phyloP scores from a whole-genome alignment of 495 filamentous ascomycete genomes.

The Recurvomyces mirabilis region DNA sequence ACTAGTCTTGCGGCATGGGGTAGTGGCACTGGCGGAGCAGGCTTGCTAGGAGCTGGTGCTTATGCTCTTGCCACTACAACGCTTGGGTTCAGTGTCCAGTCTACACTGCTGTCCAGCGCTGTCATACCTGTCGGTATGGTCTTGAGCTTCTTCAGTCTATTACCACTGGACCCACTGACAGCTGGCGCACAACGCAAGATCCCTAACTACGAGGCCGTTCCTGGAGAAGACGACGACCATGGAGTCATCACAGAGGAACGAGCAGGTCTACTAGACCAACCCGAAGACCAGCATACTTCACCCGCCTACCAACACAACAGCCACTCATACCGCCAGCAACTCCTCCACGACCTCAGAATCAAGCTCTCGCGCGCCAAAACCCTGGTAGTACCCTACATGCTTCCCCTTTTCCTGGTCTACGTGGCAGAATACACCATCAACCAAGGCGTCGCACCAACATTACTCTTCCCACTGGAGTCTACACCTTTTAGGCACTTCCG shows the following conservation, averaged over 20 bases:
- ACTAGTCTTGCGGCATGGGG: constrained; percentile 88
- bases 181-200: constrained; percentile 36
- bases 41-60: constrained; percentile 71
- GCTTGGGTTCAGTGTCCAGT: constrained; percentile 56
- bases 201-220: constrained; percentile 31
- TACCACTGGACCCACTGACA: constrained; percentile 54
- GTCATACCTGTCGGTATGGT: constrained; percentile 74
- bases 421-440: constrained; percentile 95
- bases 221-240: constrained; percentile 29
- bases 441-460: constrained; percentile 77
- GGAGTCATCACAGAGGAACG: constrained; percentile 27
- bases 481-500: constrained; percentile 73
- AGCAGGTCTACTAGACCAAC: constrained; percentile 30
- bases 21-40: constrained; percentile 83
- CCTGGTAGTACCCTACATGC: constrained; percentile 68
- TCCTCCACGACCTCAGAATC: constrained; percentile 32
- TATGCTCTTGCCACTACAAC: constrained; percentile 80
- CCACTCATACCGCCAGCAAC: not conserved
- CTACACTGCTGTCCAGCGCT: constrained; percentile 62
- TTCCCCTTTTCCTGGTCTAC: constrained; percentile 84
- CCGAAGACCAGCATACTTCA: constrained; percentile 17
- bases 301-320: not conserved
- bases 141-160: constrained; percentile 66
- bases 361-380: constrained; percentile 43
- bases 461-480: constrained; percentile 67